Evolutionary conservation across 306 rosid genomes (phyloP).

Genomic region (Coriaria nepalensis): DNA sequence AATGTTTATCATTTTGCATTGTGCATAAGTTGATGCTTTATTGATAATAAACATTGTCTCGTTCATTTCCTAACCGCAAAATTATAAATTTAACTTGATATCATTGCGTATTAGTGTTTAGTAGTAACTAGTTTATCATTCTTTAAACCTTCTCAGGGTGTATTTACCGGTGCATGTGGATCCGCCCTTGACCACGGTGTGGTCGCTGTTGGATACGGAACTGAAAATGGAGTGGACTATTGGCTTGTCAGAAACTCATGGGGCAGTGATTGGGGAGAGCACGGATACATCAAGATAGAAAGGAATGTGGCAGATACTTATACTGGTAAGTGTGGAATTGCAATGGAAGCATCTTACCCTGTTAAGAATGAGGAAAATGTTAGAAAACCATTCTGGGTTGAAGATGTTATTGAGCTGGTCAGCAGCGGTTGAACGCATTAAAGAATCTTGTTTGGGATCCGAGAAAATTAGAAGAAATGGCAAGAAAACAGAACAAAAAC

Average conservation of each 20-base stretch:
- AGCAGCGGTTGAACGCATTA: constrained; percentile 30
- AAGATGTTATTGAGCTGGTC: constrained; percentile 13
- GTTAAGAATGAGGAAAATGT: constrained; percentile 31
- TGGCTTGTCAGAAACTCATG: constrained; percentile 92
- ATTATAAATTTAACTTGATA: too few species aligned
- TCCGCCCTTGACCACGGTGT: constrained; percentile 55
- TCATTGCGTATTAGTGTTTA: too few species aligned
- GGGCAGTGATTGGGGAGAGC: constrained; percentile 74
- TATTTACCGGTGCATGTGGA: constrained; percentile 66
- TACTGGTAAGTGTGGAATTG: constrained; percentile 70
- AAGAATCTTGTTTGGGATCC: too few species aligned
- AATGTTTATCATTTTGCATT: too few species aligned
- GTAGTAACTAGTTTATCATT: neutral
- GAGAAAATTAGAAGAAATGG: too few species aligned
- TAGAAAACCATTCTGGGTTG: constrained; percentile 12
- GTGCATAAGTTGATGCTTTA: too few species aligned
- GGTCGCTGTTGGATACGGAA: constrained; percentile 67
- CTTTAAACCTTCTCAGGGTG: constrained; percentile 31
- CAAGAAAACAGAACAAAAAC: too few species aligned
- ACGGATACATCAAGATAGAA: constrained; percentile 58
- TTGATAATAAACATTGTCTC: too few species aligned
- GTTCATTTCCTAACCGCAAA: too few species aligned
- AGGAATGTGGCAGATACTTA: constrained; percentile 27
- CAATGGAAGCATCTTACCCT: constrained; percentile 65
- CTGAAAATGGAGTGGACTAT: constrained; percentile 57